Evolutionary conservation across 352 stramenopile genomes (phyloP).

Genomic region (Globisporangium nodosum): DNA sequence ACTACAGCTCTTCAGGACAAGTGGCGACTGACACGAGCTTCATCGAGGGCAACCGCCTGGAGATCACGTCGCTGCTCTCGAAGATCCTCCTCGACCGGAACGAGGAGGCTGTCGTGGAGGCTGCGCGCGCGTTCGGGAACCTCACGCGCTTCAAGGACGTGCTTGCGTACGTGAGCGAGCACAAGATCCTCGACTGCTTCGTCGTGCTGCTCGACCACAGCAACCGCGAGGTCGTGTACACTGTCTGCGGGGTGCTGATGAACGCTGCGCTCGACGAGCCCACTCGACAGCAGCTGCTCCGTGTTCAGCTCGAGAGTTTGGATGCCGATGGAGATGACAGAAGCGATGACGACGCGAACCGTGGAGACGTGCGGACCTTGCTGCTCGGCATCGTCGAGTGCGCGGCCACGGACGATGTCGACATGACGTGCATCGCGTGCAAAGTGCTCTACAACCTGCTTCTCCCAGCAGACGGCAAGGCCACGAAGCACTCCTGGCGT

Average conservation of each 20-base stretch:
- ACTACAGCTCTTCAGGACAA: conserved; percentile 26
- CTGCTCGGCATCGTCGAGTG: conserved; percentile 53
- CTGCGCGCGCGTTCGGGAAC: conserved; percentile 80
- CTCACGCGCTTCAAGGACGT: conserved; percentile 72
- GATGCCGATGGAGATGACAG: conserved; percentile 2
- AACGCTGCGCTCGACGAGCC: conserved; percentile 61
- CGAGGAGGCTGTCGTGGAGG: conserved; percentile 81
- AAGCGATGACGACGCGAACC: conserved; percentile 4
- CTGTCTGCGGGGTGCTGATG: conserved; percentile 78
- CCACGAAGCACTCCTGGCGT: background rate
- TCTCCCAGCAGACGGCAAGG: conserved; percentile 8
- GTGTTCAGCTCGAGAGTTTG: conserved; percentile 12
- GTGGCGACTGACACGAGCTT: conserved; percentile 12
- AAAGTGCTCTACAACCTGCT: conserved; percentile 87
- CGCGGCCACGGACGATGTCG: conserved; percentile 50
- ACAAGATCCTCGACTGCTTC: conserved; percentile 62
- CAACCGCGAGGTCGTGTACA: conserved; percentile 76
- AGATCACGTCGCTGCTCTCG: conserved; percentile 31
- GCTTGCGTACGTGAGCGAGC: conserved; percentile 35
- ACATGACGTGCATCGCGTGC: conserved; percentile 71
- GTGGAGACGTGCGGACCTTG: conserved; percentile 30
- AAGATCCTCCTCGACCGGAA: conserved; percentile 65
- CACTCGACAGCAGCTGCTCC: conserved; percentile 28
- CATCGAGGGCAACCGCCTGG: conserved; percentile 37
- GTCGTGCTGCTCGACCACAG: conserved; percentile 76